Evolutionary conservation across 805 yeast species (phyloP), one percentile per base, ranked within the genome.

Genomic region (Sungouiozyma intestinalis): DNA sequence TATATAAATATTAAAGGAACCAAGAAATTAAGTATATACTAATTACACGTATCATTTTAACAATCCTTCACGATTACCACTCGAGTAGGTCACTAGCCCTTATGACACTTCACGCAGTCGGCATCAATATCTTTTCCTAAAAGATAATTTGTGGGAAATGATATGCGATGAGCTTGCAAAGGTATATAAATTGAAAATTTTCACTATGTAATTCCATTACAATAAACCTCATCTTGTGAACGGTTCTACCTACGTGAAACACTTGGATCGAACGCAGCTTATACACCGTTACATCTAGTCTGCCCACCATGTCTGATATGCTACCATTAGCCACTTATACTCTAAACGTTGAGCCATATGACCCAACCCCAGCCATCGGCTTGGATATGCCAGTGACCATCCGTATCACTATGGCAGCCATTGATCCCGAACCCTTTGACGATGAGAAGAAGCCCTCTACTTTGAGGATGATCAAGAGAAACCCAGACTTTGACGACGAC

Each of bases 381-480:
- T 81, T 78, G 46, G 94, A 83, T 46, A 79, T 79, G 63, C 96
- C 97, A 40, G 83, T 85, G 52, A 81, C 97, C 48, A 78, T 90
- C 53, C 84, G 94, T 67, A 64, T 90, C 57, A 88, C 97, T 41
- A 74, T 90, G 76, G 98, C 96, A 49, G 94, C 98, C 46, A 73
- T 92, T 57, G 96, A 90, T 67, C 95, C 96, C 48, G 84, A 79
- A 58, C 58, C 65, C 38, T 73, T 94, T 24, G 78, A 76, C 53
- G 95, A 86, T 55, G 87, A 80, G 49, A 78, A 73, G 51, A 80
- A 75, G 54, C 97, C 97, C 51, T 79, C 95, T 27, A 86, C 96
- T 55, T 74, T 92, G 60, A 82, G 94, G 71, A 74, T 90, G 59
- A 74, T 90, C 62, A 87, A 85, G 76, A 79, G 79, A 60, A 62